A percentile compares a stretch with the other conserved stretches of the same genome.
phyloP scores from a whole-genome alignment of 1,284 basidiomycete genomes.

The Boletus coffeatus region DNA sequence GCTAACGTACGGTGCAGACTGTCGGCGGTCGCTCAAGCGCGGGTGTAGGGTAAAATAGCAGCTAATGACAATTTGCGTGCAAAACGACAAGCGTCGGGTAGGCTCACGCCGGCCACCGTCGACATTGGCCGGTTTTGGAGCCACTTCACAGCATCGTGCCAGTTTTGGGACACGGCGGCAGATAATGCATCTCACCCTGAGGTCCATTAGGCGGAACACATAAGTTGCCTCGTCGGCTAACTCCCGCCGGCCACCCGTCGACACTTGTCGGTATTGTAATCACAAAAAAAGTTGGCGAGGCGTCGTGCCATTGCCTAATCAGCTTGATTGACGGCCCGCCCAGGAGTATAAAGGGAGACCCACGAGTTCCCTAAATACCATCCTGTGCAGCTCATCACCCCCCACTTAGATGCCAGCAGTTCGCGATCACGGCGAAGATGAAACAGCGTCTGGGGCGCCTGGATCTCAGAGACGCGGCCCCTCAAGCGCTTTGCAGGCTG shows the following conservation, averaged over 20 bases:
- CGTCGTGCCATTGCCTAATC: neutral
- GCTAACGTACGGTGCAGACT: too few relatives aligned
- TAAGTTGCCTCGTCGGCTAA: neutral
- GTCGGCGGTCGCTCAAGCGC: too few relatives aligned
- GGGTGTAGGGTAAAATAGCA: too few relatives aligned
- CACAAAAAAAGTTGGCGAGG: too few relatives aligned
- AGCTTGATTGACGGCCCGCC: neutral
- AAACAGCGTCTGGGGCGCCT: neutral
- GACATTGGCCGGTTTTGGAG: too few relatives aligned
- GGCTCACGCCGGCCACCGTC: too few relatives aligned
- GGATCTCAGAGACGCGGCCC: neutral
- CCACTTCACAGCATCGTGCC: too few relatives aligned
- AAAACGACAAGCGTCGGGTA: too few relatives aligned
- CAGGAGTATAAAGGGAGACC: neutral
- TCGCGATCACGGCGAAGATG: neutral
- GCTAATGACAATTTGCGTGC: too few relatives aligned
- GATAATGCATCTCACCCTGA: neutral
- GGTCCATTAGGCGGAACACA: neutral
- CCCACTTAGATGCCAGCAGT: neutral
- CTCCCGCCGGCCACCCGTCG: neutral
- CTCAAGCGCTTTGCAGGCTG: neutral
- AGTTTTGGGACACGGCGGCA: neutral
- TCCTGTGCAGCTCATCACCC: neutral
- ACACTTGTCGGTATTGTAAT: too few relatives aligned
- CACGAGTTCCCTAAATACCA: neutral